Evolutionary conservation across 2,329 filamentous ascomycete genomes (phyloP), one percentile per base, ranked within the genome.

Genomic region (Talaromyces albobiverticillius): DNA sequence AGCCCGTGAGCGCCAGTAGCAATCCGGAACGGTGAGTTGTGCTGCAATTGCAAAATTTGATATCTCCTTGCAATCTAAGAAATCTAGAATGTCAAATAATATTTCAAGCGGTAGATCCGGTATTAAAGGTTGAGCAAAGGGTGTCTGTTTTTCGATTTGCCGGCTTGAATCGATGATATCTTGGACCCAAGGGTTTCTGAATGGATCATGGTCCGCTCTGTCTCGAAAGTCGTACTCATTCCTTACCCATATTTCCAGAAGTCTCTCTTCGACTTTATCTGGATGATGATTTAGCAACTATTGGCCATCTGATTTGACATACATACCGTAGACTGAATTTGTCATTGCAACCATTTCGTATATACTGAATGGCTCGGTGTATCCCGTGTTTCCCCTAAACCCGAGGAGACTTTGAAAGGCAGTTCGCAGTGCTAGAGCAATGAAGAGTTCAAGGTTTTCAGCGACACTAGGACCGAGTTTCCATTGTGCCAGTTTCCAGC

Each of bases 1-100:
- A 45, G 38, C 38, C 34, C 48, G 48, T 51, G 38, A 36, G 48
- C 40, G 26, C 48, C 48, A 51, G 38, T 51, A 51, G 48, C 25
- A 23, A 25, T 51, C 40, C 34, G 38, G 26, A 51, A 51, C 34
- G 10, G 5, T 26, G 18, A 45, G 43, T 51, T 16, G 38, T 4
- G 25, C n/a, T 14, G 40, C 40, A 13, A 45, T 20, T 18, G 26
- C 25, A 14, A 42, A 20, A 16, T 22, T 51, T 26, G 48, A 51
- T 32, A 32, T 16, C 11, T 34, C 48, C 20, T 18, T 45, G 25
- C 40, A 51, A 51, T 25, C 40, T 38, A 43, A 18, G n/a, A 51
- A n/a, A 25, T 51, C 13, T 3, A 51, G 38, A 36, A 45, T 36
- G 13, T 43, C 26, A 51, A 51, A 36, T 5, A 32, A 43, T 41